Evolutionary conservation across 2,329 filamentous ascomycete genomes (phyloP).

Genomic region (Pseudonectria buxi): DNA sequence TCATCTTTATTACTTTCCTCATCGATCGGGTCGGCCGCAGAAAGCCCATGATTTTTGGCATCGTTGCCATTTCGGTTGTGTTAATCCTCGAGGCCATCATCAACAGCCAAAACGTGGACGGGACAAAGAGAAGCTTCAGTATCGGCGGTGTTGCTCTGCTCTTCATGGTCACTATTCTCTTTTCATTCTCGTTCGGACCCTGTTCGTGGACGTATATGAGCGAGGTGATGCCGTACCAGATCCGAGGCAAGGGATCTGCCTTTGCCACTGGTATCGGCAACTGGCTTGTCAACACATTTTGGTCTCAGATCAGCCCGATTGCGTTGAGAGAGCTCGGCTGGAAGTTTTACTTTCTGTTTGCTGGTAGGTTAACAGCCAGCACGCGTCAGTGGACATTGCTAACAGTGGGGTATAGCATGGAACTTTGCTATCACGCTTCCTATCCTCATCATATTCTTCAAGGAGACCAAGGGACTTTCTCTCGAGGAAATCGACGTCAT

Average conservation of each 20-base stretch:
- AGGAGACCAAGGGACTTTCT: conserved; percentile 42
- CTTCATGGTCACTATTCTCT: conserved; percentile 46
- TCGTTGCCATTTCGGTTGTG: conserved; percentile 48
- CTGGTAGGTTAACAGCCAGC: conserved; percentile 11
- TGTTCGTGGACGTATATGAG: conserved; percentile 53
- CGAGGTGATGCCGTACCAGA: conserved; percentile 58
- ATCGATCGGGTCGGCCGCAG: conserved; percentile 57
- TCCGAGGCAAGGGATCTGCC: conserved; percentile 33
- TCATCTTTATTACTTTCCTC: conserved; percentile 50
- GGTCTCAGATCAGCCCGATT: conserved; percentile 51
- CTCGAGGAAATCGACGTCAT: conserved; percentile 50
- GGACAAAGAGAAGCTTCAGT: conserved; percentile 35
- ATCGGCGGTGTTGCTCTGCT: conserved; percentile 55
- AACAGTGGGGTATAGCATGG: conserved; percentile 24
- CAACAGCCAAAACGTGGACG: conserved; percentile 41
- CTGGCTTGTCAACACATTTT: conserved; percentile 35
- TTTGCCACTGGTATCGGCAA: conserved; percentile 21
- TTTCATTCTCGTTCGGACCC: conserved; percentile 47
- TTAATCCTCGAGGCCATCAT: conserved; percentile 51
- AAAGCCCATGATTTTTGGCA: conserved; percentile 59
- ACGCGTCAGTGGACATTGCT: conserved; percentile 22
- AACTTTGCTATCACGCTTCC: conserved; percentile 30
- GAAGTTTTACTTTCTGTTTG: conserved; percentile 32
- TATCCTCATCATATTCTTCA: conserved; percentile 42
- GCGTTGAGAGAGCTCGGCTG: conserved; percentile 34